These are phyloP conservation scores for Lizonia empirigonia DNA, from an alignment of 2,329 filamentous ascomycete genomes.

Conservation along the genomic window DNA sequence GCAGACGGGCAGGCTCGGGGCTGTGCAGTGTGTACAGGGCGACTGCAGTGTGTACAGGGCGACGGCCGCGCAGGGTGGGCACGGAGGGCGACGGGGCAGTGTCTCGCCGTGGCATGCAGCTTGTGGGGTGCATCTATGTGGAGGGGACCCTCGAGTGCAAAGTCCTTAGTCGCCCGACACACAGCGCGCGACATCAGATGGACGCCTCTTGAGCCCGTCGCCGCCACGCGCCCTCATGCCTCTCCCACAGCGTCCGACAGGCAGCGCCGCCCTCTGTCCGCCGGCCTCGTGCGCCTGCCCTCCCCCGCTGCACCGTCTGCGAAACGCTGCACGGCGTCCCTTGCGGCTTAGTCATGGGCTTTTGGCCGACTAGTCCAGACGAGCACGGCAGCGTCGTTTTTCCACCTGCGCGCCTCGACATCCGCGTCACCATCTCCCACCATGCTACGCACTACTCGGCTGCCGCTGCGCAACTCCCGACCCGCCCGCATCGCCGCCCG, in stretches of 20 bases:
- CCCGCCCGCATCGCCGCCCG: conserved; percentile 25
- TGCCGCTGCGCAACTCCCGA: conserved; percentile 34
- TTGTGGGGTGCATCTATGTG: conserved; percentile 1
- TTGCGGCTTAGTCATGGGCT: conserved; percentile 1
- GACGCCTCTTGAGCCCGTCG: background rate
- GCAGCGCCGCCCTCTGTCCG: background rate
- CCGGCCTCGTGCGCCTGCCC: background rate
- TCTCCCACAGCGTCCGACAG: background rate
- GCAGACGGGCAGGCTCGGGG: background rate
- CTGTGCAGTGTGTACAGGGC: background rate
- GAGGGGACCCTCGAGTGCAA: conserved; percentile 7
- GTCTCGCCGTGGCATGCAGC: conserved; percentile 6
- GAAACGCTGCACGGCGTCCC: background rate
- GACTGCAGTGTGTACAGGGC: background rate
- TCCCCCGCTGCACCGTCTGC: background rate
- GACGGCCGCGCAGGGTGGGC: background rate
- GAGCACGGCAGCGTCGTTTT: too few species aligned
- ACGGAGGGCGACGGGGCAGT: conserved; percentile 3
- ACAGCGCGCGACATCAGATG: background rate
- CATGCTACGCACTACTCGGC: conserved; percentile 47
- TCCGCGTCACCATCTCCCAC: conserved; percentile 8
- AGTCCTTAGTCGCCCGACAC: conserved; percentile 4
- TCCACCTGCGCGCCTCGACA: conserved; percentile 14
- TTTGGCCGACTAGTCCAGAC: conserved; percentile 3
- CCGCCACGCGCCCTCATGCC: background rate